A percentile compares a stretch with the other conserved stretches of the same genome.
phyloP scores from a whole-genome alignment of 352 stramenopile species.

The Phytopythium delawarense region DNA sequence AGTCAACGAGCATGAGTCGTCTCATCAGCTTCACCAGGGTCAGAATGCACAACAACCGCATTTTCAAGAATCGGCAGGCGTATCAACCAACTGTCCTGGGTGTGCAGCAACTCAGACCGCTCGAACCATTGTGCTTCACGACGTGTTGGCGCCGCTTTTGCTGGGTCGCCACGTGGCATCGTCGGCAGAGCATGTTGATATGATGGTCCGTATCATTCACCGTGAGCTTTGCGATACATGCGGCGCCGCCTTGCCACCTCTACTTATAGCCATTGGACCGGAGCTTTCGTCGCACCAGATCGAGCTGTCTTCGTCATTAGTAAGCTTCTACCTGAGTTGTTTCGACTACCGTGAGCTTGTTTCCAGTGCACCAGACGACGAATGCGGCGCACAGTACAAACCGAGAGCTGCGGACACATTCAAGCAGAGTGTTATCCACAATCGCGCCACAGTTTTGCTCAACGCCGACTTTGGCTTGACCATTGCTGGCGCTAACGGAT shows the following conservation, averaged over 20 bases:
- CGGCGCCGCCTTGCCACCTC: constrained; percentile 8
- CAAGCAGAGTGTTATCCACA: constrained; percentile 6
- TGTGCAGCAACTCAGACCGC: constrained; percentile 9
- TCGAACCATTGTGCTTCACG: constrained; percentile 5
- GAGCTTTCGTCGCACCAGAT: constrained; percentile 9
- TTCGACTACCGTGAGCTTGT: constrained; percentile 17
- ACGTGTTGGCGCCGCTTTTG: neutral
- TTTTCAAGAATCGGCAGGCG: neutral
- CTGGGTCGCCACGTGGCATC: neutral
- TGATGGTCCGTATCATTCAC: constrained; percentile 21
- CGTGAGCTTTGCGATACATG: constrained; percentile 22
- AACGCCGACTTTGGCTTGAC: constrained; percentile 32
- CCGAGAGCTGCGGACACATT: constrained; percentile 1
- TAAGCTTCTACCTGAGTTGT: constrained; percentile 18
- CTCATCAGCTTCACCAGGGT: neutral
- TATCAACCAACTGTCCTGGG: neutral
- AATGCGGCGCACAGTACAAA: constrained; percentile 1
- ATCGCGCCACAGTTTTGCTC: constrained; percentile 23
- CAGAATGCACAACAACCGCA: neutral
- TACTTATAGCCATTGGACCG: constrained; percentile 18
- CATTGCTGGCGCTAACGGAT: constrained; percentile 21
- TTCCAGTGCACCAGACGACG: neutral
- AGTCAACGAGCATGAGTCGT: neutral
- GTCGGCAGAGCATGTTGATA: neutral
- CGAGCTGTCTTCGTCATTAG: constrained; percentile 6